Evolutionary conservation across 2,329 filamentous ascomycete genomes (phyloP), one percentile per base, ranked within the genome.

Genomic region (Pseudogymnoascus sp.): DNA sequence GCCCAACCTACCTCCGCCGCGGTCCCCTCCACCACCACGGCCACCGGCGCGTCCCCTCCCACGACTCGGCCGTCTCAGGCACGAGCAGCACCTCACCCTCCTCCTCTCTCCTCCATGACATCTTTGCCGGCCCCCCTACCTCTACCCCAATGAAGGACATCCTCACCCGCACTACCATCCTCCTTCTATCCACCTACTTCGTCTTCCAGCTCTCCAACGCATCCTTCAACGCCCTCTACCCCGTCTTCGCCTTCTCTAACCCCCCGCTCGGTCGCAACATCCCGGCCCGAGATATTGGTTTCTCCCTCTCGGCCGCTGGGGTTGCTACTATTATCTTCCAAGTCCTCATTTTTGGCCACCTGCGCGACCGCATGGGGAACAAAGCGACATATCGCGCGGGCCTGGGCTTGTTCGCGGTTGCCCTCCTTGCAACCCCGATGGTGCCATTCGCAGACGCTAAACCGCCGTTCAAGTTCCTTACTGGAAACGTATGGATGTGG

Each of bases 171-270:
- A 92, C 95, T 65, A 96, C 92, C 0, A 74, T 97, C 11, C 79
- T 96, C 2, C 82, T 99, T 0, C 83, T 99, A 5, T 74, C 85
- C 62, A 96, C 93, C 0, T 97, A 96, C 72, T 84, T 97, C 47
- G 88, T 97, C 60, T 99, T 97, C 73, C 93, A 97, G 71, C 82
- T 99, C 4, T 87, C 90, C 65, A 97, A 97, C 74, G 91, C 97
- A 68, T 92, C 91, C 3, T 99, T 93, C 82, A 97, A 96, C 76
- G 93, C 91, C 17, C 80, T 99, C 0, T 99, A 96, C 71, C 95
- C 95, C 0, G 93, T 97, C 62, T 99, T 97, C 70, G 90, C 88
- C 0, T 87, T 93, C 63, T 86, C 89, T 0, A 76, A 83, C 0
- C 80, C 86, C 0, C 95, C 95, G 0, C 87, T 87, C 0, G 95